Conservation (phyloP, 495 filamentous ascomycete species). For the Daldinia concentrica region DNA sequence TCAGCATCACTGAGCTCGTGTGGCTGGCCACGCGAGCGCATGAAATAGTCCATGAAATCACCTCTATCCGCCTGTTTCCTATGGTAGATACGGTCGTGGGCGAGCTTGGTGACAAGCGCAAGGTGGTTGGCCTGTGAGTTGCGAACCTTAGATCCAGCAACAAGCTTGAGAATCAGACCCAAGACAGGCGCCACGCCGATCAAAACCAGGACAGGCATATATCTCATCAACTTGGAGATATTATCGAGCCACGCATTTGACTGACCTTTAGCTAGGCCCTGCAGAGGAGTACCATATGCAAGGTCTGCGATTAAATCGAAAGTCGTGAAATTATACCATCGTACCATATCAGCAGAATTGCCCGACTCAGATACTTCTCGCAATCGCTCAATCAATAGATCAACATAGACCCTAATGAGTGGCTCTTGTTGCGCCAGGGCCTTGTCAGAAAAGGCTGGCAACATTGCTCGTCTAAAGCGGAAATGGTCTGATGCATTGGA, state of each 20-base stretch:
- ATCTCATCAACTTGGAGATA: constrained; percentile 45
- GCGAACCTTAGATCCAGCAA: constrained; percentile 48
- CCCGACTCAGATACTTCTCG: constrained; percentile 46
- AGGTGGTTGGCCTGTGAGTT: constrained; percentile 47
- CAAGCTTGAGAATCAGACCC: constrained; percentile 43
- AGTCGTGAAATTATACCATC: constrained; percentile 69
- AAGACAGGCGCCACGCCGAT: constrained; percentile 46
- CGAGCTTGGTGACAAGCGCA: constrained; percentile 39
- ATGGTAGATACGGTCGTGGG: constrained; percentile 48
- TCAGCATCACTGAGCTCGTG: constrained; percentile 54
- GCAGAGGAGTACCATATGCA: constrained; percentile 66
- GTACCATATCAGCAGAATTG: constrained; percentile 53
- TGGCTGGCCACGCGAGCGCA: constrained; percentile 36
- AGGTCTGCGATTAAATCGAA: constrained; percentile 72
- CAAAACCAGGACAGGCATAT: constrained; percentile 41
- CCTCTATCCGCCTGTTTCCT: constrained; percentile 45
- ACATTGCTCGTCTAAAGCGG: constrained; percentile 53
- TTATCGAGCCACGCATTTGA: constrained; percentile 54
- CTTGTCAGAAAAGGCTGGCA: constrained; percentile 64
- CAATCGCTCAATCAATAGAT: constrained; percentile 58
- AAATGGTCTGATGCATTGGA: constrained; percentile 51
- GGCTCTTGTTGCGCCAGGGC: constrained; percentile 58
- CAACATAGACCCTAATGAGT: constrained; percentile 55
- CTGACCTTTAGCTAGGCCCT: constrained; percentile 52
- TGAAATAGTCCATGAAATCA: constrained; percentile 48